A percentile compares a stretch with the other conserved stretches of the same genome.
These are phyloP conservation scores for Pythium inflatum DNA, from an alignment of 352 stramenopile species.

Conservation along the genomic window DNA sequence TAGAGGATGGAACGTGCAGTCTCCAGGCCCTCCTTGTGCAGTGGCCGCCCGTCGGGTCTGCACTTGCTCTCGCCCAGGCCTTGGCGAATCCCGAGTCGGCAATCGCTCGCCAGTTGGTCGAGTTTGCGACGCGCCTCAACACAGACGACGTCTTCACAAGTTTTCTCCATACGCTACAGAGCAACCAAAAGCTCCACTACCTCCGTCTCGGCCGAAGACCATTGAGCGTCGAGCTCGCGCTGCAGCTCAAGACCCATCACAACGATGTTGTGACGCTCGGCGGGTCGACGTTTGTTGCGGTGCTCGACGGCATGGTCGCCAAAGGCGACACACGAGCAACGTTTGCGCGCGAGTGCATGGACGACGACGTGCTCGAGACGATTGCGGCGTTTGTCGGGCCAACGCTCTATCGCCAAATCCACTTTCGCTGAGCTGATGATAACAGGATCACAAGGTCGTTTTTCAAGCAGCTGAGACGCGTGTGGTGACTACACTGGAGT, in stretches of 20 bases:
- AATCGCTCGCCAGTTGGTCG: not conserved
- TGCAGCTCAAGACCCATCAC: not conserved
- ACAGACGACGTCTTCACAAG: not conserved
- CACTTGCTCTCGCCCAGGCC: not conserved
- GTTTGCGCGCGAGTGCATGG: not conserved
- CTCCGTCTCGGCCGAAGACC: conserved; percentile 1
- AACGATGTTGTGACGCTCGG: not conserved
- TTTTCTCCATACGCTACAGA: not conserved
- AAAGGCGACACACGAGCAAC: not conserved
- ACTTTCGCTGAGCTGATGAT: not conserved
- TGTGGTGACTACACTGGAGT: no score
- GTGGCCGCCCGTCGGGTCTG: not conserved
- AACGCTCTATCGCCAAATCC: conserved; percentile 7
- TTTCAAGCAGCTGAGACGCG: no score
- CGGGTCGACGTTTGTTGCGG: not conserved
- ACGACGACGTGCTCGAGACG: not conserved
- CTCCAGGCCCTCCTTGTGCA: conserved; percentile 1
- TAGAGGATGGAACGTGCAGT: not conserved
- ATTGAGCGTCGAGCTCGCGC: not conserved
- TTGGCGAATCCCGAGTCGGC: not conserved
- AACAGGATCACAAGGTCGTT: no score
- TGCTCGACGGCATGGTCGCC: not conserved
- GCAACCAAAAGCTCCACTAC: conserved; percentile 1
- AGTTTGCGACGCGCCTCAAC: conserved; percentile 10
- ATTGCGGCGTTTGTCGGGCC: not conserved